A percentile compares a stretch with the other conserved stretches of the same genome.
These are phyloP conservation scores for Suhomyces bokatorum DNA, from an alignment of 1,139 yeast genomes.

Conservation along the genomic window DNA sequence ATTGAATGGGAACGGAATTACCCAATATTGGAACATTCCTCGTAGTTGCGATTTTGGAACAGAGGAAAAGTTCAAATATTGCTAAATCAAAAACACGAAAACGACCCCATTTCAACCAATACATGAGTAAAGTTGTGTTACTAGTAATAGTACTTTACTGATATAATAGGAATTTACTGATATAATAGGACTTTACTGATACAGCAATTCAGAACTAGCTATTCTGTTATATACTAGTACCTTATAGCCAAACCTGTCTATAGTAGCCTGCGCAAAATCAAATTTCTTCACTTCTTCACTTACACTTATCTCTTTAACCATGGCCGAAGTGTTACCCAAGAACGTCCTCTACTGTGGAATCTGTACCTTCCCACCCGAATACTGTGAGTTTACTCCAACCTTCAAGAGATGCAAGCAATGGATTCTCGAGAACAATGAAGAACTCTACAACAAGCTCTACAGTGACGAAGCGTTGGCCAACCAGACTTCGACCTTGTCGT, in stretches of 20 bases:
- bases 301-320: constrained; percentile 10
- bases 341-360: constrained; percentile 72
- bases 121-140: too few species aligned
- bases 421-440: constrained; percentile 62
- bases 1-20: too few species aligned
- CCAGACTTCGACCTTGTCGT: constrained; percentile 54
- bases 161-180: too few species aligned
- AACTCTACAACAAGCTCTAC: constrained; percentile 60
- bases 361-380: constrained; percentile 88
- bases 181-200: too few species aligned
- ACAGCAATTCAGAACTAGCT: too few species aligned
- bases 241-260: neutral
- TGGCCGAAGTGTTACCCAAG: constrained; percentile 45
- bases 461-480: constrained; percentile 55
- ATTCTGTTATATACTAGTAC: too few species aligned
- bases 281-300: constrained; percentile 4
- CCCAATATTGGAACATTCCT: too few species aligned
- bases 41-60: too few species aligned
- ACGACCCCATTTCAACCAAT: too few species aligned
- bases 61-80: too few species aligned
- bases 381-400: constrained; percentile 88
- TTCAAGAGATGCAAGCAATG: constrained; percentile 83
- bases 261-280: neutral
- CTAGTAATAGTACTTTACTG: too few species aligned
- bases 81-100: too few species aligned